phyloP scores from a whole-genome alignment of 2,329 filamentous ascomycete species.

The Didymosphaeria variabile region DNA sequence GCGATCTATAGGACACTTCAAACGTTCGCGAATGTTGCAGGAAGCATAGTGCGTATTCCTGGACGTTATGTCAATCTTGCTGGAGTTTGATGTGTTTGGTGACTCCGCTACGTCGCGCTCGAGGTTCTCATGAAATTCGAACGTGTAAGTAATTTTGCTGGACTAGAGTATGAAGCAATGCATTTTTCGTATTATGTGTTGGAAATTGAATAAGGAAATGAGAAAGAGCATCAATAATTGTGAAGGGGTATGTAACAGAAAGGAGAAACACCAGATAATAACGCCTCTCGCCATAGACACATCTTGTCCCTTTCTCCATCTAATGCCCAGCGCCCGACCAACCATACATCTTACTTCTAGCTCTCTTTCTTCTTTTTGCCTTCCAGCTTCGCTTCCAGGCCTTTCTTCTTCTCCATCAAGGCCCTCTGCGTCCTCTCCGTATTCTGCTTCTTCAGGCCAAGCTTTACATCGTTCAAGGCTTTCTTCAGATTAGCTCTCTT shows the following conservation, averaged over 20 bases:
- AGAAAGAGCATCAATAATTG: background rate
- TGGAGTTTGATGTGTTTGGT: background rate
- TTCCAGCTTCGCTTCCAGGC: background rate
- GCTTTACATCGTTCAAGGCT: background rate
- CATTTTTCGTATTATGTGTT: background rate
- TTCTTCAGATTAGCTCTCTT: background rate
- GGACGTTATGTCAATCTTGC: background rate
- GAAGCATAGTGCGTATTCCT: background rate
- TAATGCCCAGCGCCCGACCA: background rate
- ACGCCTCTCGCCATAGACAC: background rate
- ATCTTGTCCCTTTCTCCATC: background rate
- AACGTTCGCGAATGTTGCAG: constrained; percentile 1
- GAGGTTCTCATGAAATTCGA: too few relatives aligned
- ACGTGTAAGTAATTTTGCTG: background rate
- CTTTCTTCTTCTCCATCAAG: background rate
- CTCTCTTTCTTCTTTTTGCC: background rate
- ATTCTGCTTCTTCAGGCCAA: background rate
- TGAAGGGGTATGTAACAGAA: background rate
- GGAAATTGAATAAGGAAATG: background rate
- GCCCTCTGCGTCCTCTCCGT: constrained; percentile 1
- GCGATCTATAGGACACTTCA: background rate
- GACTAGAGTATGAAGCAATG: background rate
- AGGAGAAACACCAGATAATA: background rate
- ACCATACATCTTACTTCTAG: background rate
- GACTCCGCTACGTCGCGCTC: too few relatives aligned